These are phyloP conservation scores for Antarctomyces pellizariae DNA, from an alignment of 495 filamentous ascomycete species.

Conservation along the genomic window DNA sequence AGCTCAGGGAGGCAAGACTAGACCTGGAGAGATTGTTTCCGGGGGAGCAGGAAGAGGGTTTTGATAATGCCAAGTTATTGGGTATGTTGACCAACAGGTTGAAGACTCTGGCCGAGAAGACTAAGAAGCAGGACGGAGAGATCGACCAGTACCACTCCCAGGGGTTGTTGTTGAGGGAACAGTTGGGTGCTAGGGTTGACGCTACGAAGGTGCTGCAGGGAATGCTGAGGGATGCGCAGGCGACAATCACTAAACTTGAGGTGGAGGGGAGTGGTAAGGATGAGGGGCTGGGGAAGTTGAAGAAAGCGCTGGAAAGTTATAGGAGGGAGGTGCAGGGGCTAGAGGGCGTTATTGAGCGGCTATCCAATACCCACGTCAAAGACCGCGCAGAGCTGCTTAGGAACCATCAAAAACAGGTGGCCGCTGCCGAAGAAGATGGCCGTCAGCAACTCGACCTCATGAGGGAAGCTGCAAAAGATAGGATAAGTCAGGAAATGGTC, in stretches of 20 bases:
- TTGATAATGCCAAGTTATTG: constrained; percentile 19
- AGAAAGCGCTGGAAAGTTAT: constrained; percentile 37
- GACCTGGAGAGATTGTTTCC: constrained; percentile 43
- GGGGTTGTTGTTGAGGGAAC: constrained; percentile 21
- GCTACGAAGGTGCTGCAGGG: constrained; percentile 18
- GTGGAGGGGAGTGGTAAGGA: constrained; percentile 30
- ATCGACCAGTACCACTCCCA: constrained; percentile 31
- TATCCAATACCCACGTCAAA: no score
- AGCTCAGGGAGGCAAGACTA: constrained; percentile 41
- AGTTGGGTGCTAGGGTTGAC: constrained; percentile 20
- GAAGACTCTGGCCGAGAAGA: constrained; percentile 20
- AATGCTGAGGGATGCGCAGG: constrained; percentile 23
- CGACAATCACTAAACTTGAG: constrained; percentile 23
- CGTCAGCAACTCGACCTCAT: no score
- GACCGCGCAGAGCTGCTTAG: no score
- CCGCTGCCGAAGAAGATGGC: no score
- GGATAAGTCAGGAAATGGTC: no score
- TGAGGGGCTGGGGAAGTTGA: constrained; percentile 32
- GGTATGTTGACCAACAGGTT: constrained; percentile 20
- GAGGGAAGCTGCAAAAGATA: no score
- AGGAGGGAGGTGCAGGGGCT: constrained; percentile 36
- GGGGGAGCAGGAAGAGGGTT: constrained; percentile 26
- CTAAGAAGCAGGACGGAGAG: constrained; percentile 25
- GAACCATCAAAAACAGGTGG: no score
- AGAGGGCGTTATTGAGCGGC: constrained; percentile 30